Evolutionary conservation across 768 basidiomycete species (phyloP), one percentile per base, ranked within the genome.

Genomic region (Trametes coccinea): DNA sequence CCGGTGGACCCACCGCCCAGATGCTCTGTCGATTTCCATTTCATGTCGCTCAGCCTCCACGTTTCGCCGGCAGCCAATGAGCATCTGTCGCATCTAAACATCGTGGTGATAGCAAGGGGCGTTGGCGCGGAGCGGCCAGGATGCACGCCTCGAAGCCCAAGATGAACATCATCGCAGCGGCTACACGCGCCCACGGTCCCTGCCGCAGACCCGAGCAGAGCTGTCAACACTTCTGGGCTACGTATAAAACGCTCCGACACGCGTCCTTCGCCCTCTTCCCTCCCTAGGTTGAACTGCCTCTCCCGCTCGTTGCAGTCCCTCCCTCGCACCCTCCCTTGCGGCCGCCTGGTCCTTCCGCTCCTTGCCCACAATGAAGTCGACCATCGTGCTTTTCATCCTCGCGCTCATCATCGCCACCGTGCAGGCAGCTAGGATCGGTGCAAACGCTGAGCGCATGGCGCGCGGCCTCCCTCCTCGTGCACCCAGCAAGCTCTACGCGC

Each of bases 371-470:
- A 63, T 63, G 62, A 63, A 54, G 56, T 54, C 51, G 37, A 49
- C 62, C 14, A 47, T 63, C 57, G 52, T 52, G 6, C 41, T 59
- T 29, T 46, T 43, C 47, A 5, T 63, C 58, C 17, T 64, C 17
- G 62, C 58, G 17, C 50, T 60, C 58, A 47, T 64, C 58, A 44
- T 64, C 46, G 58, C 59, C 27, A 64, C 62, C 43, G 59, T 63
- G 47, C 62, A 59, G 34, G 56, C 62, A 2, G 43, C 27, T 49
- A 39, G 46, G n/a, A 5, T 56, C 49, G 59, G 46, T 29, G 56
- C 59, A 10, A 64, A 64, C 56, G 63, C 59, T n/a, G 51, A 58
- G 31, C 63, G 63, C 46, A 53, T 64, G 55, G 63, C 63, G 44
- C 63, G 63, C 29, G 63, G 63, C 47, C 63, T 64, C 33, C 59